Conservation (phyloP, 2,329 filamentous ascomycete species). For the Penicillium italicum region DNA sequence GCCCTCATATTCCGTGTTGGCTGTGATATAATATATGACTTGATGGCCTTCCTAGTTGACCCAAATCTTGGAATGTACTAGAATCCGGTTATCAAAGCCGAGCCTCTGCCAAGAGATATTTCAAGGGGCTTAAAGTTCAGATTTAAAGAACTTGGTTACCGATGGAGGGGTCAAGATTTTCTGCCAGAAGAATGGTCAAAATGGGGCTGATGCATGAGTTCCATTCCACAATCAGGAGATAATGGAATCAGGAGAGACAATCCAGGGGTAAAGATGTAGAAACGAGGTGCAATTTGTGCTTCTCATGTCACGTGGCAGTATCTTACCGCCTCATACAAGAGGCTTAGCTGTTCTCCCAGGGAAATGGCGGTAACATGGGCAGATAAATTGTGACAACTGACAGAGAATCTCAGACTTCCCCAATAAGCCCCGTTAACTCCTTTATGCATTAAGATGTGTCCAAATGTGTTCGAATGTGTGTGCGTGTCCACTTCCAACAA, state of each 20-base stretch:
- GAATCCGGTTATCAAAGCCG: background rate
- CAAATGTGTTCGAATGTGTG: too few species aligned
- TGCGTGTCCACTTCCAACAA: background rate
- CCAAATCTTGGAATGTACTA: background rate
- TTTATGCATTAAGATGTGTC: background rate
- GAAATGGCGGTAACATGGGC: constrained; percentile 13
- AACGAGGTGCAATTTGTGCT: background rate
- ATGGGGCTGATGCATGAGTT: background rate
- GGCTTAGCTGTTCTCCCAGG: background rate
- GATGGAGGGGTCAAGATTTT: background rate
- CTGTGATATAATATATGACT: too few species aligned
- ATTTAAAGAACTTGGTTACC: background rate
- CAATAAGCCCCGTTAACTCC: too few species aligned
- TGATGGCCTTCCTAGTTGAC: background rate
- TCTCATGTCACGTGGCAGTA: background rate
- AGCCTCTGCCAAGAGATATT: background rate
- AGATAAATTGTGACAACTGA: background rate
- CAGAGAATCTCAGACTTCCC: background rate
- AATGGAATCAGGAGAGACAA: background rate
- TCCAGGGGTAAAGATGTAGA: background rate
- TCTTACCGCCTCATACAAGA: background rate
- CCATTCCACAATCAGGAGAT: background rate
- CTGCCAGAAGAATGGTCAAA: background rate
- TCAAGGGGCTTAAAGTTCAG: background rate
- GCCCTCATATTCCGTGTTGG: too few species aligned